These are phyloP conservation scores for Cyclostephanos tholiformis DNA, from an alignment of 108 stramenopile genomes.

Conservation along the genomic window DNA sequence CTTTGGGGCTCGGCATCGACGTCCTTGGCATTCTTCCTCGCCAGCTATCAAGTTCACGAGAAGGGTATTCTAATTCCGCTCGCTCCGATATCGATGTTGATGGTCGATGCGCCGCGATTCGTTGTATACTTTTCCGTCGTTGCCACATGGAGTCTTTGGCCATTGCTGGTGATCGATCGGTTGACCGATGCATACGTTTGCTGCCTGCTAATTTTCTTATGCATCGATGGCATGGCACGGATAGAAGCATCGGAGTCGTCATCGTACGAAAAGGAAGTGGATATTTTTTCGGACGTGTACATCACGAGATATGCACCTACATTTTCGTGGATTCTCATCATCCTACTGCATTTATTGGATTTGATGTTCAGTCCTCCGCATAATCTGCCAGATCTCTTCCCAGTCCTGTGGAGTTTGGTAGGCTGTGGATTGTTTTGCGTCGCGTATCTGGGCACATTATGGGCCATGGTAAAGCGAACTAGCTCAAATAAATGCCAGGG, in stretches of 20 bases:
- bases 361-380: conserved; percentile 45
- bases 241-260: conserved; percentile 3
- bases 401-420: conserved; percentile 74
- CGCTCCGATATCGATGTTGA: conserved; percentile 74
- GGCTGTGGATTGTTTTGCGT: conserved; percentile 73
- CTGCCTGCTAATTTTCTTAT: conserved; percentile 57
- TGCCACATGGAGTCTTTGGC: conserved; percentile 76
- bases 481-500: neutral
- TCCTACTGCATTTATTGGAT: conserved; percentile 59
- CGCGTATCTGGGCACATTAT: conserved; percentile 30
- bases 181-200: conserved; percentile 68
- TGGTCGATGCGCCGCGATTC: conserved; percentile 56
- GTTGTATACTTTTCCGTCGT: conserved; percentile 71
- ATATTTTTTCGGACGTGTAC: conserved; percentile 19
- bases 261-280: neutral
- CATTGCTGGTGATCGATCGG: conserved; percentile 69
- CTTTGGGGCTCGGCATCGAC: conserved; percentile 63
- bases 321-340: conserved; percentile 50
- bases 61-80: conserved; percentile 89
- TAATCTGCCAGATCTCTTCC: conserved; percentile 72
- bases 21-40: conserved; percentile 91
- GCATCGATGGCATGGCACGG: conserved; percentile 19
- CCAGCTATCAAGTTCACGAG: conserved; percentile 95
- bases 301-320: conserved; percentile 33
- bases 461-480: conserved; percentile 21